phyloP scores from a whole-genome alignment of 495 filamentous ascomycete genomes.

The Talaromyces adpressus region DNA sequence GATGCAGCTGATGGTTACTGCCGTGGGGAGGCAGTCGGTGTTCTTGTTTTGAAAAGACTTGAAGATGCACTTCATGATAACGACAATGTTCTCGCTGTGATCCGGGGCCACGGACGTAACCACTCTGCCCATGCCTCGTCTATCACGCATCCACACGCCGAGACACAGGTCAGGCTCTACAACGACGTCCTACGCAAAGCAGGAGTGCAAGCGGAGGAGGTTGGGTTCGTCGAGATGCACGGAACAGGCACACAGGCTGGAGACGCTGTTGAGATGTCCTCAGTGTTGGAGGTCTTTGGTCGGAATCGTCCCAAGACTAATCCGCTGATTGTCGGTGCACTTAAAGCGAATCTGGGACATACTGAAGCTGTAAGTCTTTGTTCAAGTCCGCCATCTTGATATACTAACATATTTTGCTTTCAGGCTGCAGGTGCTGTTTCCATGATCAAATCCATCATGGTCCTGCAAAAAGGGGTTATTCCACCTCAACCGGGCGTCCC shows the following conservation, averaged over 20 bases:
- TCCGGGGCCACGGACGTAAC: slow-evolving; percentile 21
- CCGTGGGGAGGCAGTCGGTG: slow-evolving; percentile 37
- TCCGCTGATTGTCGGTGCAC: slow-evolving; percentile 20
- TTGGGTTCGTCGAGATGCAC: slow-evolving; percentile 43
- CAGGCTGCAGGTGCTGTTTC: too few relatives aligned
- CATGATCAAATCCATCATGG: too few relatives aligned
- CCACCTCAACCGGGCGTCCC: slow-evolving; percentile 15
- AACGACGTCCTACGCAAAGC: slow-evolving; percentile 29
- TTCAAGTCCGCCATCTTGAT: too few relatives aligned
- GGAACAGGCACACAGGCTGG: slow-evolving; percentile 40
- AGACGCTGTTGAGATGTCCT: slow-evolving; percentile 37
- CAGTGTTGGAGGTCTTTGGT: slow-evolving; percentile 50
- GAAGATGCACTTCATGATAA: slow-evolving; percentile 41
- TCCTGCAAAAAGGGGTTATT: slow-evolving; percentile 3
- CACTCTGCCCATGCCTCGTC: too few relatives aligned
- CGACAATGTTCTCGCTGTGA: slow-evolving; percentile 39
- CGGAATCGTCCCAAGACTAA: slow-evolving; percentile 21
- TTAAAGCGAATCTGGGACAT: slow-evolving; percentile 35
- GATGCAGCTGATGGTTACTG: slow-evolving; percentile 42
- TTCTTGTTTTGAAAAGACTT: slow-evolving; percentile 41
- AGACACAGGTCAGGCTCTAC: slow-evolving; percentile 32
- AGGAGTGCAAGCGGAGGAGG: slow-evolving; percentile 31
- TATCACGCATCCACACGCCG: slow-evolving; percentile 14
- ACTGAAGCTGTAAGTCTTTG: neutral
- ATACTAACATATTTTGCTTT: too few relatives aligned